phyloP scores from a whole-genome alignment of 2,329 filamentous ascomycete genomes.

The Clonostachys chloroleuca region DNA sequence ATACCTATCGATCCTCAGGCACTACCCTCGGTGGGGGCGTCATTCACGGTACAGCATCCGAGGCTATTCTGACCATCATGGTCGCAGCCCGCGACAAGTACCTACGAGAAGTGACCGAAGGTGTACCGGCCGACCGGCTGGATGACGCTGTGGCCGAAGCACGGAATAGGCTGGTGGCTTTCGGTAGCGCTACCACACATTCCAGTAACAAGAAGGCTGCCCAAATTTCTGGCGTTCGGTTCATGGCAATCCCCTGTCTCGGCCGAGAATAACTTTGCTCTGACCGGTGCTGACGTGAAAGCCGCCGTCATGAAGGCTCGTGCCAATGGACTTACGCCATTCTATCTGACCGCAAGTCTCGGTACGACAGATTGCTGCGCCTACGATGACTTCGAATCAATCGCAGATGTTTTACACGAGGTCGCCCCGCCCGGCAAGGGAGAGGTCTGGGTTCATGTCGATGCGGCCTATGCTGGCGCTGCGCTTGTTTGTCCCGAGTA shows the following conservation, averaged over 20 bases:
- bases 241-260: conserved; percentile 64
- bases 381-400: conserved; percentile 73
- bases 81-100: conserved; percentile 82
- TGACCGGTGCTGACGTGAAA: too few species aligned
- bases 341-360: conserved; percentile 79
- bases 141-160: conserved; percentile 57
- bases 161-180: conserved; percentile 59
- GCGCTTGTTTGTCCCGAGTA: conserved; percentile 80
- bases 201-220: conserved; percentile 85
- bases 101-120: conserved; percentile 54
- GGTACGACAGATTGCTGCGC: conserved; percentile 89
- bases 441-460: conserved; percentile 93
- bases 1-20: conserved; percentile 68
- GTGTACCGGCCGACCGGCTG: conserved; percentile 45
- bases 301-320: too few species aligned
- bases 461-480: conserved; percentile 87
- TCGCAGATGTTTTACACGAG: conserved; percentile 39
- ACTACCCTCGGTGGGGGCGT: conserved; percentile 77
- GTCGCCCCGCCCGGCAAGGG: too few species aligned
- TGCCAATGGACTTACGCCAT: conserved; percentile 71
- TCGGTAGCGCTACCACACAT: conserved; percentile 77
- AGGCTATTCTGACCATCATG: conserved; percentile 82
- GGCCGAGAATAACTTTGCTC: too few species aligned
- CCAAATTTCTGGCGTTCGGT: conserved; percentile 80
- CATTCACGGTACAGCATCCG: conserved; percentile 86